Evolutionary conservation across 768 basidiomycete genomes (phyloP).

Genomic region (Xanthoconium purpureum): DNA sequence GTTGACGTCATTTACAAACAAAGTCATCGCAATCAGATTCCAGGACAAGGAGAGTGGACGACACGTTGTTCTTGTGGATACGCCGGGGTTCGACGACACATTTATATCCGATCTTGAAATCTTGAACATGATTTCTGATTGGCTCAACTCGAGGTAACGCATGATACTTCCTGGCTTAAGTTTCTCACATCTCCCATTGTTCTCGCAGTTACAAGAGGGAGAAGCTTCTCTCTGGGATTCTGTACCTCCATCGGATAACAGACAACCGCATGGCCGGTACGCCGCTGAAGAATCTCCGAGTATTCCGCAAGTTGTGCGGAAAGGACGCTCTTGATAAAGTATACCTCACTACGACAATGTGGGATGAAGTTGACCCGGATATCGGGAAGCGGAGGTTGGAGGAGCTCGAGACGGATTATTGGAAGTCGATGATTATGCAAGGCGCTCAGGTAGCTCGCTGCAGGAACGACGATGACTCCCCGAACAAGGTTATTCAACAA

Average conservation of each 20-base stretch:
- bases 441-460: conserved; percentile 12
- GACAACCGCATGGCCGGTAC: conserved; percentile 37
- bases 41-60: not conserved
- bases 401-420: conserved; percentile 7
- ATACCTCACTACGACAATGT: conserved; percentile 24
- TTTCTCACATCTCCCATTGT: not conserved
- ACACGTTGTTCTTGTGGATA: conserved; percentile 24
- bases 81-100: conserved; percentile 25
- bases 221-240: conserved; percentile 31
- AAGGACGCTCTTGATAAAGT: conserved; percentile 30
- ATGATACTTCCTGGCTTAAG: not conserved
- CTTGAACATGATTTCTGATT: conserved; percentile 11
- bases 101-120: conserved; percentile 11
- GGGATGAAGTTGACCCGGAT: conserved; percentile 18
- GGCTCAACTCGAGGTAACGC: conserved; percentile 12
- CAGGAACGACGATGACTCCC: conserved; percentile 5
- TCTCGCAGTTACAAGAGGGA: conserved; percentile 1
- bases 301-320: conserved; percentile 32
- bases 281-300: conserved; percentile 31
- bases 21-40: conserved; percentile 6
- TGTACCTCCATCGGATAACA: conserved; percentile 41
- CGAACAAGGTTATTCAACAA: conserved; percentile 3
- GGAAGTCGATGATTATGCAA: conserved; percentile 2
- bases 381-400: conserved; percentile 18
- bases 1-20: conserved; percentile 8